phyloP scores from a whole-genome alignment of 192 early-diverging fungal species.

The Backusella macrospora region DNA sequence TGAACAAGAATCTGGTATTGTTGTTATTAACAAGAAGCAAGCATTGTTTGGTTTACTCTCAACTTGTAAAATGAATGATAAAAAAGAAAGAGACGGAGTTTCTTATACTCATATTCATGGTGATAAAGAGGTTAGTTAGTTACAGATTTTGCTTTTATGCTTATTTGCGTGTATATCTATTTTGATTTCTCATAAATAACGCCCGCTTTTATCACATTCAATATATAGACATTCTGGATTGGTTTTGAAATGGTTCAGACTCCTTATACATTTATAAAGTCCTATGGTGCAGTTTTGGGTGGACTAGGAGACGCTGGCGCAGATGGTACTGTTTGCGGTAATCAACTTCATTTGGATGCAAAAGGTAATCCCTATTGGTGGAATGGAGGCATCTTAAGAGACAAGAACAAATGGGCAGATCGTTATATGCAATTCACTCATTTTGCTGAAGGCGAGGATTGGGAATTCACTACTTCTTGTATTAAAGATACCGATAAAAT shows the following conservation, averaged over 20 bases:
- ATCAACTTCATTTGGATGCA: constrained; percentile 48
- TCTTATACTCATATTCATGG: constrained; percentile 53
- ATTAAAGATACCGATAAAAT: constrained; percentile 43
- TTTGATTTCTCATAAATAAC: background rate
- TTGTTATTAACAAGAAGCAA: constrained; percentile 55
- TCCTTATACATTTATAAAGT: constrained; percentile 54
- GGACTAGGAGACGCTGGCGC: constrained; percentile 40
- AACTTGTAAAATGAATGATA: constrained; percentile 58
- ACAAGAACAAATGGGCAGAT: constrained; percentile 46
- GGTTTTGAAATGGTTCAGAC: constrained; percentile 62
- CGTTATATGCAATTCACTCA: constrained; percentile 44
- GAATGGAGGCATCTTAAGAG: constrained; percentile 53
- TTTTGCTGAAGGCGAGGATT: constrained; percentile 46
- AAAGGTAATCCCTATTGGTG: constrained; percentile 49
- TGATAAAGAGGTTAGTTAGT: constrained; percentile 61
- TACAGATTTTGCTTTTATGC: too few species aligned
- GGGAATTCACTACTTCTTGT: constrained; percentile 49
- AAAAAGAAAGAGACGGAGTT: constrained; percentile 51
- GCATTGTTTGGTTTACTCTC: constrained; percentile 56
- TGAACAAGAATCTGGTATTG: constrained; percentile 68
- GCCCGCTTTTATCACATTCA: background rate
- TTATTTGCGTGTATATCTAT: background rate
- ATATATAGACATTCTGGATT: constrained; percentile 57
- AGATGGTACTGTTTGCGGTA: constrained; percentile 44
- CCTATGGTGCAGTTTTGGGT: constrained; percentile 56